Evolutionary conservation across 2,329 filamentous ascomycete species (phyloP), one percentile per base, ranked within the genome.

Genomic region (Phaeosphaeriaceae sp.): DNA sequence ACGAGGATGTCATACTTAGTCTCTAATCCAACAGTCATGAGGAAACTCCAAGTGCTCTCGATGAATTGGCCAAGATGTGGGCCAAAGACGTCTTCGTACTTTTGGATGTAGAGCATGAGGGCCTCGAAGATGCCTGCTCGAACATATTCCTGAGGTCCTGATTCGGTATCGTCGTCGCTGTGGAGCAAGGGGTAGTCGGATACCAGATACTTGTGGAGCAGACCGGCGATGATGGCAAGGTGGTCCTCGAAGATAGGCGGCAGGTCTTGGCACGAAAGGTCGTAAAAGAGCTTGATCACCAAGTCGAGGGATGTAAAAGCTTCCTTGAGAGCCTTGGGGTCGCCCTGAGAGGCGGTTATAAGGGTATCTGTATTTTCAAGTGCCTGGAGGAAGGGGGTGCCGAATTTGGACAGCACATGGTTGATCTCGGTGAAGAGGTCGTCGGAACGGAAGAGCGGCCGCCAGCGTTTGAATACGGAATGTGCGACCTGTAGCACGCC

Each of bases 401-500:
- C 89, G 73, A 99, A 97, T 49, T 87, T 91, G 52, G 79, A 79
- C 43, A 99, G 83, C 48, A 99, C 95, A 77, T 99, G 94, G 74
- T 96, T 94, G 78, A 99, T 95, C 76, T 99, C 94, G 29, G 86
- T 89, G 74, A 92, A 99, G 9, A 99, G 84, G 42, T 89, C 91
- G 74, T 99, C 91, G 35, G 92, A 96, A 54, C 89, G 86, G 77
- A 96, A 97, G 33, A 99, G 81, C 7, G 94, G 95, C 58, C 94
- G 84, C 94, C 94, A 99, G 73, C 94, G 83, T 72, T 89, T 90
- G 77, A 97, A 99, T 64, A 99, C 97, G 40, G 94, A 97, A 76
- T 99, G 94, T 62, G 95, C 95, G 36, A 99, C 94, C 76, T 96
- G 92, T 52, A 99, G 81, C 15, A 99, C 94, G 60, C 94, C 95